Base-by-base conservation (phyloP, 2,329 filamentous ascomycete genomes). In the Monilinia polystroma region DNA sequence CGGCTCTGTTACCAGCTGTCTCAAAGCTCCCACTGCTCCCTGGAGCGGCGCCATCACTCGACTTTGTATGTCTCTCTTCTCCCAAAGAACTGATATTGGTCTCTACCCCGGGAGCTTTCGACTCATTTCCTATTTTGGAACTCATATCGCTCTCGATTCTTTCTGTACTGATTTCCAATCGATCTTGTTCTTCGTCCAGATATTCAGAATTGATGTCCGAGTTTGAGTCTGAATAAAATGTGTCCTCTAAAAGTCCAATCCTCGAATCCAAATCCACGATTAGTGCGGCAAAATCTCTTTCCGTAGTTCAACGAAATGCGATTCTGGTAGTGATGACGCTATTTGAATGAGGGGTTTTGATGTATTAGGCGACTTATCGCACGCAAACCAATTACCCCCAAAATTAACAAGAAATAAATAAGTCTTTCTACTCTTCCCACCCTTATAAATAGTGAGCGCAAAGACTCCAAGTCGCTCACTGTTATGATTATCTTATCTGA, bases 391-490 rank as follows among this genome's bases (percentile, higher is more conserved):
- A 51, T 51, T 11, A 16, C 38, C 38, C 38, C 3, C 4, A 51
- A 23, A 20, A 45, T 54, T 16, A 10, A 20, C 49, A 68, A 63
- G 41, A 14, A 51, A 66, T n/a, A 10, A 11, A 64, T 64, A 73
- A 76, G 74, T 75, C 75, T 75, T 75, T 76, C 72, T 75, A 65
- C 69, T 54, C 67, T 68, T 70, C 66, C 71, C 32, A 55, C 43
- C 43, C 23, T 26, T 54, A 57, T 64, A 45, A 26, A 64, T 69
- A 74, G 70, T 71, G 72, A 75, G 73, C 74, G 75, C 75, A 76
- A 76, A 76, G 75, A 76, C 75, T 75, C 72, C 67, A 76, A 76
- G 75, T 76, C 75, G 73, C 73, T 73, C 73, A 75, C 73, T 74
- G 68, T 56, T 67, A 67, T 70, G 65, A 70, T 49, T 55, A 63